phyloP scores from a whole-genome alignment of 2,329 filamentous ascomycete species.

The Mycocentrospora acerina region DNA sequence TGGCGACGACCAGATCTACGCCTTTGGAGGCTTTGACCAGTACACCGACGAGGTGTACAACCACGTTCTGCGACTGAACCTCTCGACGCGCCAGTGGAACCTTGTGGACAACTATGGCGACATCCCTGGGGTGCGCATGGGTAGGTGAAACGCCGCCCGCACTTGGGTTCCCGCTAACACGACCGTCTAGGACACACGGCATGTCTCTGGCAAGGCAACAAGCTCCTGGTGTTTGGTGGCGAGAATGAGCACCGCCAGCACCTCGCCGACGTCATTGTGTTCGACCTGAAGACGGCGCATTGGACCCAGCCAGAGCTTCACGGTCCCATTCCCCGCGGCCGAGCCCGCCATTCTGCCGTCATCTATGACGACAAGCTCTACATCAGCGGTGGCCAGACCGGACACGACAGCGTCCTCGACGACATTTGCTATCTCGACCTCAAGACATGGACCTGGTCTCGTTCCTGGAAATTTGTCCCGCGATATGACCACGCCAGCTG shows the following conservation, averaged over 20 bases:
- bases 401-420: slow-evolving; percentile 88
- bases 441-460: slow-evolving; percentile 97
- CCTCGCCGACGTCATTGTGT: slow-evolving; percentile 92
- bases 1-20: slow-evolving; percentile 95
- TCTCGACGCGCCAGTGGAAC: slow-evolving; percentile 87
- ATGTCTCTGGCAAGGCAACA: slow-evolving; percentile 88
- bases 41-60: slow-evolving; percentile 99
- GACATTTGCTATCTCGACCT: slow-evolving; percentile 96
- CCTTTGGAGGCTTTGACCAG: slow-evolving; percentile 97
- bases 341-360: slow-evolving; percentile 89
- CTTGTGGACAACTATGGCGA: slow-evolving; percentile 98
- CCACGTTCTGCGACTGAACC: slow-evolving; percentile 86
- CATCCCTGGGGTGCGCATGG: slow-evolving; percentile 96
- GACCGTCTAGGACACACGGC: slow-evolving; percentile 76
- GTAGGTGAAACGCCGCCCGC: slow-evolving; percentile 50
- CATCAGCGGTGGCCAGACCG: slow-evolving; percentile 92
- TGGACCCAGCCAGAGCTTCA: slow-evolving; percentile 91
- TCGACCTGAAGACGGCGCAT: slow-evolving; percentile 89
- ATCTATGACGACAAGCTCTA: slow-evolving; percentile 97
- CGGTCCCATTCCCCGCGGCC: slow-evolving; percentile 82
- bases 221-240: slow-evolving; percentile 94
- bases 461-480: slow-evolving; percentile 91
- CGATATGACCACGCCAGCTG: slow-evolving; percentile 95
- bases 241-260: slow-evolving; percentile 98
- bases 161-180: slow-evolving; percentile 11